Conservation (phyloP, 192 early-diverging fungal species). For the Linnemannia hyalina region DNA sequence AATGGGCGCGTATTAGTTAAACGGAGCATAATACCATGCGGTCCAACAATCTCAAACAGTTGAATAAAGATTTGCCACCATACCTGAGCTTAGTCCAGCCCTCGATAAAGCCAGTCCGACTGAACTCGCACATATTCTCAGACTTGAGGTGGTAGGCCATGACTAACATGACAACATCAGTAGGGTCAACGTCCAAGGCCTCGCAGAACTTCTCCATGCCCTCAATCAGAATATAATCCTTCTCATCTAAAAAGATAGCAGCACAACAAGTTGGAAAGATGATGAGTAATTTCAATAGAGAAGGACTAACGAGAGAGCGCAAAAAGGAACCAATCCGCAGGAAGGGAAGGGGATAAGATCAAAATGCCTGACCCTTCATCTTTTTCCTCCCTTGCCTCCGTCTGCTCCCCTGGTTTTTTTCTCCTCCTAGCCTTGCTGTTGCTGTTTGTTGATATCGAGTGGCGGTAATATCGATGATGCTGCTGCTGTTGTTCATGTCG, state of each 20-base stretch:
- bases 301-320: neutral
- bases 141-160: constrained; percentile 77
- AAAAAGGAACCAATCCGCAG: constrained; percentile 7
- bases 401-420: neutral
- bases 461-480: too few relatives aligned
- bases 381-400: neutral
- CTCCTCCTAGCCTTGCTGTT: neutral
- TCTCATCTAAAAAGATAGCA: constrained; percentile 62
- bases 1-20: constrained; percentile 2
- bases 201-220: constrained; percentile 77
- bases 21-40: neutral
- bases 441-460: neutral
- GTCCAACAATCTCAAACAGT: too few relatives aligned
- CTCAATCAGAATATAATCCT: constrained; percentile 77
- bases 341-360: neutral
- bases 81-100: constrained; percentile 78
- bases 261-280: neutral
- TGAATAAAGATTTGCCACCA: neutral
- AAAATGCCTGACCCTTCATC: neutral
- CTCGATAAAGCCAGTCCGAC: constrained; percentile 74
- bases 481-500: neutral
- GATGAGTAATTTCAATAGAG: neutral
- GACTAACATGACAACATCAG: constrained; percentile 78
- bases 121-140: constrained; percentile 83
- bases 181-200: constrained; percentile 81